A percentile compares a stretch with the other conserved stretches of the same genome.
Conservation (phyloP, 305 asterid species). For the Solanum hybrid region DNA sequence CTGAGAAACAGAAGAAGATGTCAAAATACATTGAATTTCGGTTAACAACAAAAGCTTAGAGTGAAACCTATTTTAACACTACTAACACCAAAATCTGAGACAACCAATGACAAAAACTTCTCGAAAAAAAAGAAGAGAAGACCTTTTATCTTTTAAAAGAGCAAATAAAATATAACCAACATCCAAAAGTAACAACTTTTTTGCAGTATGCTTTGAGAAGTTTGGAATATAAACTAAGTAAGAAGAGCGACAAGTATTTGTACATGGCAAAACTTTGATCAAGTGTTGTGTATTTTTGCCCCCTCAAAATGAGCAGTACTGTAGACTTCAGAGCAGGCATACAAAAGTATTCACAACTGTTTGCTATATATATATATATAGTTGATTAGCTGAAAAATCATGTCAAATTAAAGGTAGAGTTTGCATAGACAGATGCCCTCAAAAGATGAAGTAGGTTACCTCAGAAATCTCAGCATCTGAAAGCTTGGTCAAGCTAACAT, state of each 20-base stretch:
- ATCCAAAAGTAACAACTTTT: not conserved
- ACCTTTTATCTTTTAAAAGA: not conserved
- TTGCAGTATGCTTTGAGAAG: not conserved
- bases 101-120: not conserved
- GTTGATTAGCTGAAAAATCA: not conserved
- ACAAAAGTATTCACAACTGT: no score
- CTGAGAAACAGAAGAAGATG: slow-evolving; percentile 7
- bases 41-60: not conserved
- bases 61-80: not conserved
- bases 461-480: slow-evolving; percentile 36
- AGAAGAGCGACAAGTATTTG: not conserved
- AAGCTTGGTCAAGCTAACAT: slow-evolving; percentile 27
- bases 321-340: no score
- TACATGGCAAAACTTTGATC: not conserved
- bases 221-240: not conserved
- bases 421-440: not conserved
- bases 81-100: not conserved
- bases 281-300: slow-evolving; percentile 11
- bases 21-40: not conserved
- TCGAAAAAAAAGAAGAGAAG: not conserved
- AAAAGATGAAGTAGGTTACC: slow-evolving; percentile 24
- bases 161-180: not conserved
- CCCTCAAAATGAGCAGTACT: no score
- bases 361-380: not conserved
- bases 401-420: not conserved